phyloP scores from a whole-genome alignment of 2,329 filamentous ascomycete species.

The Colletotrichum eleusines region DNA sequence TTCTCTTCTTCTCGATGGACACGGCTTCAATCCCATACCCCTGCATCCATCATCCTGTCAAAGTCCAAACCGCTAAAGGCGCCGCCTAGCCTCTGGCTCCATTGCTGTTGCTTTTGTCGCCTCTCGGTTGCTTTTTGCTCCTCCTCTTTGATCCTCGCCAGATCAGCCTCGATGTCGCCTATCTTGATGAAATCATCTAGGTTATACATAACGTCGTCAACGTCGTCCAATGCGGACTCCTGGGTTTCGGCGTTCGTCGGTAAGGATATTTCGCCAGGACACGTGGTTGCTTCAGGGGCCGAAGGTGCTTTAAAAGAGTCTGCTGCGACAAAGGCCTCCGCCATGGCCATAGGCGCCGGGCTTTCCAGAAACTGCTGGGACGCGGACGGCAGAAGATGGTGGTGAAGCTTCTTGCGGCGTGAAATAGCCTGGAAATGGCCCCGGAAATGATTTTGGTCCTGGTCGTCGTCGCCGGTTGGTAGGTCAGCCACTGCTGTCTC shows the following conservation, averaged over 20 bases:
- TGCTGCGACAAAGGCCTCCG: slow-evolving; percentile 61
- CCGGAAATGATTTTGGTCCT: slow-evolving; percentile 62
- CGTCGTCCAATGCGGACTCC: slow-evolving; percentile 54
- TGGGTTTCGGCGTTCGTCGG: slow-evolving; percentile 26
- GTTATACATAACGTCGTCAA: slow-evolving; percentile 60
- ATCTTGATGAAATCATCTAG: slow-evolving; percentile 59
- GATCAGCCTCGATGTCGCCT: slow-evolving; percentile 51
- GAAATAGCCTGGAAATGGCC: slow-evolving; percentile 62
- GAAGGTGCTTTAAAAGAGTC: slow-evolving; percentile 47
- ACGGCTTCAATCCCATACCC: slow-evolving; percentile 20
- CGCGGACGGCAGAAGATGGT: slow-evolving; percentile 55
- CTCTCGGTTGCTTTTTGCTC: slow-evolving; percentile 7
- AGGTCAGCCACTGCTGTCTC: slow-evolving; percentile 51
- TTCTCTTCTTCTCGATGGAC: neutral
- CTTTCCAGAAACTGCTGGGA: slow-evolving; percentile 58
- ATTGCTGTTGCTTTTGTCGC: slow-evolving; percentile 1
- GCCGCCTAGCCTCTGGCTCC: neutral
- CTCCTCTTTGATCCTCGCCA: slow-evolving; percentile 40
- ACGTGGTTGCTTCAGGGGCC: slow-evolving; percentile 35
- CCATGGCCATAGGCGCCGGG: slow-evolving; percentile 60
- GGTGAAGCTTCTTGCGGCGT: slow-evolving; percentile 49
- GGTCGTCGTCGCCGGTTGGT: slow-evolving; percentile 51
- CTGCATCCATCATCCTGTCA: slow-evolving; percentile 23
- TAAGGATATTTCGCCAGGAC: slow-evolving; percentile 5
- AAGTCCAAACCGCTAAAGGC: neutral